Conservation (phyloP, 352 stramenopile genomes). For the Pythium vanterpoolii region DNA sequence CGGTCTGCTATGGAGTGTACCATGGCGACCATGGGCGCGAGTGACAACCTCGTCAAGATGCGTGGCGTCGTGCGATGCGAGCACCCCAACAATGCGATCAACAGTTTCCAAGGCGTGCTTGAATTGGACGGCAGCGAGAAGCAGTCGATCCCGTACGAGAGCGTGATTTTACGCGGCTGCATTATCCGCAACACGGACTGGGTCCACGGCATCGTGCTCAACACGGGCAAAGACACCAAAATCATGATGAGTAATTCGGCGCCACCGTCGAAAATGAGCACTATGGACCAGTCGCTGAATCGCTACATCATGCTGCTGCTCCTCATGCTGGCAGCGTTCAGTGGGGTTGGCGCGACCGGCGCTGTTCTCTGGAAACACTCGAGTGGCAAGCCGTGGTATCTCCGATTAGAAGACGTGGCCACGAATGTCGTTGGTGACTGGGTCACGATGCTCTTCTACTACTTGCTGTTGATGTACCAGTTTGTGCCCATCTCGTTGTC, state of each 20-base stretch:
- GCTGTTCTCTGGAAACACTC: conserved; percentile 51
- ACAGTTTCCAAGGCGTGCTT: conserved; percentile 89
- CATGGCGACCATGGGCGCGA: conserved; percentile 40
- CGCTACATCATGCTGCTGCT: conserved; percentile 71
- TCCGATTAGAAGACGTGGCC: conserved; percentile 33
- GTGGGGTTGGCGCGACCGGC: conserved; percentile 50
- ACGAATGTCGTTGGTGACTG: conserved; percentile 44
- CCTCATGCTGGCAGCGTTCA: conserved; percentile 62
- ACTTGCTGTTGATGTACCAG: conserved; percentile 95
- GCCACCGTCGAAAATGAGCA: conserved; percentile 84
- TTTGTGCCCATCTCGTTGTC: conserved; percentile 98
- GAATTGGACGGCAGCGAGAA: conserved; percentile 46
- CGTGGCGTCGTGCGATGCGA: conserved; percentile 70
- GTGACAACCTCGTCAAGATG: conserved; percentile 45
- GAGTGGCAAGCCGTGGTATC: conserved; percentile 57
- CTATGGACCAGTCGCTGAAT: conserved; percentile 82
- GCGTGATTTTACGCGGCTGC: conserved; percentile 89
- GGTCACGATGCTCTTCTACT: conserved; percentile 88
- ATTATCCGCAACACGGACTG: conserved; percentile 93
- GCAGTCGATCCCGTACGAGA: conserved; percentile 72
- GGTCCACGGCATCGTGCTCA: conserved; percentile 90
- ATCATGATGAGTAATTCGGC: conserved; percentile 89
- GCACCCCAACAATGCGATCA: conserved; percentile 87
- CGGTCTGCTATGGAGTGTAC: conserved; percentile 76
- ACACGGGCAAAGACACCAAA: conserved; percentile 93